Percentiles rank a stretch among this genome's conserved stretches.
Conservation (phyloP, 1,139 yeast genomes). For the Suzukiozyma palmioleophila region DNA sequence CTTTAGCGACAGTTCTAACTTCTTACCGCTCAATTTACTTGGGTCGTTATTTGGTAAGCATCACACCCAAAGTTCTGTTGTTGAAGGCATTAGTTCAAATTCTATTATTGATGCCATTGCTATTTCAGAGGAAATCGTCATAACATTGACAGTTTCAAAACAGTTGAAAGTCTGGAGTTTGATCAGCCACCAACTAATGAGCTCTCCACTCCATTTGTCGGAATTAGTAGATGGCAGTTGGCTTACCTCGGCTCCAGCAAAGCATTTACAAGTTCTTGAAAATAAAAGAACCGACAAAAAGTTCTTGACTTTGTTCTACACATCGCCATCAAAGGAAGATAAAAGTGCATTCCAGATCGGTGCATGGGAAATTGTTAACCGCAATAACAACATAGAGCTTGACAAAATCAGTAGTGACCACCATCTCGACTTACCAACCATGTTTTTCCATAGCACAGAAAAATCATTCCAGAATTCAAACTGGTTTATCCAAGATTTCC, state of each 20-base stretch:
- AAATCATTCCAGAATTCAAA: constrained; percentile 22
- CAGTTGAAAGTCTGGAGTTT: constrained; percentile 56
- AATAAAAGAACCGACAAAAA: constrained; percentile 8
- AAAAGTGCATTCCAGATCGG: constrained; percentile 23
- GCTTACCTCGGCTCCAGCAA: constrained; percentile 30
- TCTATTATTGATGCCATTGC: constrained; percentile 28
- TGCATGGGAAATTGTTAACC: constrained; percentile 18
- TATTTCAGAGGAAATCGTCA: constrained; percentile 10
- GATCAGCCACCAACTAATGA: constrained; percentile 22
- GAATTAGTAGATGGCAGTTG: constrained; percentile 16
- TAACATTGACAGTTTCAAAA: constrained; percentile 43
- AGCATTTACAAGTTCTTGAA: constrained; percentile 21
- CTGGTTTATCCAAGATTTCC: constrained; percentile 48
- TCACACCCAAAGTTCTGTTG: constrained; percentile 10
- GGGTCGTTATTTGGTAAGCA: constrained; percentile 19
- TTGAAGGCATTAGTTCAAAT: constrained; percentile 28
- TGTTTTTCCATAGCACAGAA: constrained; percentile 8
- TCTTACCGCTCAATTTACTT: constrained; percentile 37
- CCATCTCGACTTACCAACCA: constrained; percentile 23
- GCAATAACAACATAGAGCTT: constrained; percentile 16
- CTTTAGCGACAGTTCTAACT: constrained; percentile 50
- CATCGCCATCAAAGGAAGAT: constrained; percentile 7
- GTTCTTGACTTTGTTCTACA: constrained; percentile 9
- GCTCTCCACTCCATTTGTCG: constrained; percentile 14
- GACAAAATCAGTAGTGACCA: constrained; percentile 23